Evolutionary conservation across 495 filamentous ascomycete genomes (phyloP).

Genomic region (Haplographium delicatum): DNA sequence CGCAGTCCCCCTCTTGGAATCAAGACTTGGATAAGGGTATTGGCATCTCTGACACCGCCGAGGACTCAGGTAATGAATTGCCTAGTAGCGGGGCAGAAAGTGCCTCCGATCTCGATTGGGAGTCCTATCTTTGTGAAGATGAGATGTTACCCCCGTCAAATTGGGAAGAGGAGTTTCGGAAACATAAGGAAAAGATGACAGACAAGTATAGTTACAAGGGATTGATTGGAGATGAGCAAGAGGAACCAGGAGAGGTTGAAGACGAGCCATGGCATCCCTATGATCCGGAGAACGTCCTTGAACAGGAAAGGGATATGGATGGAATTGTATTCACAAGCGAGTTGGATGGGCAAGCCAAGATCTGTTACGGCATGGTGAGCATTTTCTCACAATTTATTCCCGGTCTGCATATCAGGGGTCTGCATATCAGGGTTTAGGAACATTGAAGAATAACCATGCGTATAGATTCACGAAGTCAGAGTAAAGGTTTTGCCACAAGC

Average conservation of each 20-base stretch:
- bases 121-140: conserved; percentile 2
- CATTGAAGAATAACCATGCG: neutral
- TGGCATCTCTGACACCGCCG: neutral
- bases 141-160: conserved; percentile 8
- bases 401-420: neutral
- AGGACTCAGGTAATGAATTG: neutral
- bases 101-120: conserved; percentile 5
- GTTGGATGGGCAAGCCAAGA: neutral
- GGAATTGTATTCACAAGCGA: neutral
- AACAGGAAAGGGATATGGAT: neutral
- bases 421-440: neutral
- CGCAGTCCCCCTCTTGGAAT: neutral
- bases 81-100: conserved; percentile 3
- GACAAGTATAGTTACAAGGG: conserved; percentile 27
- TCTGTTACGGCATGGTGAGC: conserved; percentile 12
- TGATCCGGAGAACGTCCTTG: neutral
- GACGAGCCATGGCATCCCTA: conserved; percentile 8
- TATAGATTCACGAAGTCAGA: conserved; percentile 4
- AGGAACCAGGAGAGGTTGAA: neutral
- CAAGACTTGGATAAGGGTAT: neutral
- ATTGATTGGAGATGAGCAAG: neutral
- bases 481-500: conserved; percentile 3
- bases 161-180: conserved; percentile 2
- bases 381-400: neutral
- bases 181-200: neutral